Base-by-base conservation (phyloP, 192 early-diverging fungal species). In the Linderina pennispora region DNA sequence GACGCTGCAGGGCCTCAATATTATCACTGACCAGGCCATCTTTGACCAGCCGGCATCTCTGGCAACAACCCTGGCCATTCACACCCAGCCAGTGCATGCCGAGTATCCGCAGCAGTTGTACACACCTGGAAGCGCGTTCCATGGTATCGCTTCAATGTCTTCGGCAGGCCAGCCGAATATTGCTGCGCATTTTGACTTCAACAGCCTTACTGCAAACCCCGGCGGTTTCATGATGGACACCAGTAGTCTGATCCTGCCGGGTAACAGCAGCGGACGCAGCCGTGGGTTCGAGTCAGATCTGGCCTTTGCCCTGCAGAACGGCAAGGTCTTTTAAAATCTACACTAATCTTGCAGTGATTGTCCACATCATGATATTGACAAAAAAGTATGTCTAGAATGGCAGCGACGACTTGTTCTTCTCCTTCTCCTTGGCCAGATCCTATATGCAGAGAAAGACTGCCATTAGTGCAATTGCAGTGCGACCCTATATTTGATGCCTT, bases 361-460 rank as follows among this genome's bases (percentile, higher is more conserved):
- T 8, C 11, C 28, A 11, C 28, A 5, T 11, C 5, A 11, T 31
- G 28, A 11, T 11, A 11, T 31, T 5, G 28, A 31, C 23, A n/a
- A 17, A 28, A 34, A 21, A 19, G 26, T 7, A 42, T 4, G 7
- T 17, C 62, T 62, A 76, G 54, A 62, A 76, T 3, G 74, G 74
- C 26, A 76, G 50, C 14, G 49, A 41, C 10, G 74, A 55, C 44
- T 52, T 62, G 31, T 28, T 18, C 50, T 76, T 76, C 3, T 39
- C 44, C 55, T 63, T 62, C 28, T 70, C 67, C 48, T 61, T 65
- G 15, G 44, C 70, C 62, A 66, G 33, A 2, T 56, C 57, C 32
- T 55, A 58, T 45, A 50, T 20, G n/a, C n/a, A n/a, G n/a, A n/a
- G n/a, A n/a, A n/a, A n/a, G n/a, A n/a, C n/a, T n/a, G n/a, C n/a